A percentile compares a stretch with the other conserved stretches of the same genome.
Conservation (phyloP, 208 protist species). For the Trypanosoma congolense region DNA sequence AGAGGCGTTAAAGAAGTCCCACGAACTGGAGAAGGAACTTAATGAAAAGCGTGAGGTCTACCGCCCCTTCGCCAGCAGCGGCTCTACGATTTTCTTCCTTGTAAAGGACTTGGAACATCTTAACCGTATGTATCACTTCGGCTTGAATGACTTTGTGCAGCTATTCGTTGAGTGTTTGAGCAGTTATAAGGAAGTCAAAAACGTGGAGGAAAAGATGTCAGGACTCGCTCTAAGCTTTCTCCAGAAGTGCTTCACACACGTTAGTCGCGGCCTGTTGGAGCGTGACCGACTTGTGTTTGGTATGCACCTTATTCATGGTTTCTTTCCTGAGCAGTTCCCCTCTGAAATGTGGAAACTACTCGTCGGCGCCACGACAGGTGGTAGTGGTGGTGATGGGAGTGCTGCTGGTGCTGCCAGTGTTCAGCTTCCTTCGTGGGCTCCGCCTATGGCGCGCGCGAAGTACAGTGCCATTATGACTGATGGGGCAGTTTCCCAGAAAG, state of each 20-base stretch:
- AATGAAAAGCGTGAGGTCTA: conserved; percentile 94
- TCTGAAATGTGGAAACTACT: conserved; percentile 84
- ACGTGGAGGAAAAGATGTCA: conserved; percentile 49
- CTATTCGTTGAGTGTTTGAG: conserved; percentile 70
- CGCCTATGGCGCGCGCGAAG: conserved; percentile 44
- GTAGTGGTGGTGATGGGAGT: conserved; percentile 14
- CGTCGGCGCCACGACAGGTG: conserved; percentile 43
- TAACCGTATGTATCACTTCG: conserved; percentile 97
- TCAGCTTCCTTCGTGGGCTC: conserved; percentile 57
- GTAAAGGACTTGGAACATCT: conserved; percentile 85
- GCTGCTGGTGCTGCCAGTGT: conserved; percentile 20
- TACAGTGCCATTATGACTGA: conserved; percentile 48
- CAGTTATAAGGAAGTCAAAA: conserved; percentile 33
- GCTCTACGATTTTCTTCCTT: conserved; percentile 91
- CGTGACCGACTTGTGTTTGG: conserved; percentile 92
- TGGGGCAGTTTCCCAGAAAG: conserved; percentile 19
- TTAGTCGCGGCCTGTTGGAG: conserved; percentile 82
- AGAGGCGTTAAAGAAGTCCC: conserved; percentile 77
- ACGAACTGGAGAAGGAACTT: conserved; percentile 85
- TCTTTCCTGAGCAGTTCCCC: conserved; percentile 78
- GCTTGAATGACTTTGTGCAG: conserved; percentile 86
- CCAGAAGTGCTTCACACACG: conserved; percentile 61
- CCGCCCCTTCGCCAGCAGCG: conserved; percentile 83
- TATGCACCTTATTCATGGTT: conserved; percentile 89
- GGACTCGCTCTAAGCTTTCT: conserved; percentile 52